These are phyloP conservation scores for Russula lepida DNA, from an alignment of 768 basidiomycete genomes.

Conservation along the genomic window DNA sequence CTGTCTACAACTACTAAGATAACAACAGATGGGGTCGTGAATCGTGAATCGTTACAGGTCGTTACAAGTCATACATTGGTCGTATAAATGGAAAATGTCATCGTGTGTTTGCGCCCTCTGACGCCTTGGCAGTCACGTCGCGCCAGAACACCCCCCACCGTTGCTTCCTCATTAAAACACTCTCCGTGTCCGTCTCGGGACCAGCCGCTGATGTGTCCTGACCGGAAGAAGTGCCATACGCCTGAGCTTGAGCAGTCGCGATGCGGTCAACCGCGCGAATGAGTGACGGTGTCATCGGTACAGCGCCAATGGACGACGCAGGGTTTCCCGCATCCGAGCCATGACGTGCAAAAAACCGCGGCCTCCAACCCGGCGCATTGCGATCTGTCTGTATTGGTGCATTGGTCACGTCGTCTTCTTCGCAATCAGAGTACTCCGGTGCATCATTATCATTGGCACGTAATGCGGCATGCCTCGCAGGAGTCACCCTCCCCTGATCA, in stretches of 20 bases:
- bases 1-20: conserved; percentile 11
- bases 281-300: conserved; percentile 58
- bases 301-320: conserved; percentile 29
- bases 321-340: conserved; percentile 3
- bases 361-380: conserved; percentile 36
- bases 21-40: conserved; percentile 10
- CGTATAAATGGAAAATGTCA: not conserved
- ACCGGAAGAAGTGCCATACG: not conserved
- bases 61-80: conserved; percentile 8
- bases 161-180: not conserved
- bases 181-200: not conserved
- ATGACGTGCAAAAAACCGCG: conserved; percentile 42
- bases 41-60: conserved; percentile 10
- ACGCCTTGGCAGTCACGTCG: conserved; percentile 13
- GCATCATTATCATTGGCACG: conserved; percentile 10
- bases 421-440: conserved; percentile 29
- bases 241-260: conserved; percentile 38
- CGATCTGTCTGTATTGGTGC: conserved; percentile 7
- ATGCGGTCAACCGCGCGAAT: conserved; percentile 57
- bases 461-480: conserved; percentile 10
- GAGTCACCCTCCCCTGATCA: conserved; percentile 16
- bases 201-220: not conserved
- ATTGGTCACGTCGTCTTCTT: conserved; percentile 27
- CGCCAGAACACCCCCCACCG: conserved; percentile 18
- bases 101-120: not conserved